Conservation (phyloP, 2,329 filamentous ascomycete species). For the Fusarium odoratissimum region DNA sequence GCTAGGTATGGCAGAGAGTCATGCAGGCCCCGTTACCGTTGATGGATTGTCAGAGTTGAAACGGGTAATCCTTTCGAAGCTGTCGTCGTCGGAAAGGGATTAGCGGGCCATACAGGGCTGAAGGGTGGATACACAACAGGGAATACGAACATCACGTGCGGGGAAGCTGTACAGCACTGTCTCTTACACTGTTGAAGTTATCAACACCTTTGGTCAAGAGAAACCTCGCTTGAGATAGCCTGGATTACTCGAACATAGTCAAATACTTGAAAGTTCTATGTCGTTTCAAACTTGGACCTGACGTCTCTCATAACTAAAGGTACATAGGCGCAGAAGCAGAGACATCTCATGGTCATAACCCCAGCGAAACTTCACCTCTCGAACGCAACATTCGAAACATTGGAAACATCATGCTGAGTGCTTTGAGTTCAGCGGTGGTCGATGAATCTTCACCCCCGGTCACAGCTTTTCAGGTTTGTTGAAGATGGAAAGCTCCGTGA, state of each 20-base stretch:
- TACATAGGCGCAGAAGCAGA: background rate
- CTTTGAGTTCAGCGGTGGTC: background rate
- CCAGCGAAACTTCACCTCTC: no score
- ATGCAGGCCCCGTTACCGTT: constrained; percentile 13
- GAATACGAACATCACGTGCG: constrained; percentile 26
- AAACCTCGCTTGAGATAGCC: background rate
- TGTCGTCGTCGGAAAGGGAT: constrained; percentile 27
- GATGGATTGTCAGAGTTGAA: constrained; percentile 33
- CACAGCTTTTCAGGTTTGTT: background rate
- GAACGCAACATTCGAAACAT: background rate
- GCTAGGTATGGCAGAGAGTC: background rate
- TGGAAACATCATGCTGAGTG: background rate
- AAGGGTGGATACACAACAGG: constrained; percentile 1
- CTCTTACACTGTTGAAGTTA: background rate
- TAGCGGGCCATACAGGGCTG: constrained; percentile 38
- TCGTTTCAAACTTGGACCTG: background rate
- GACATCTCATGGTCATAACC: background rate
- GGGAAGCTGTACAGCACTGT: background rate
- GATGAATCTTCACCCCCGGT: background rate
- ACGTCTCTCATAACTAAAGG: background rate
- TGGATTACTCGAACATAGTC: background rate
- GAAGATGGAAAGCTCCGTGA: background rate
- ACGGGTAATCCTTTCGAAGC: constrained; percentile 46
- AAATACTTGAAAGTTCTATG: background rate
- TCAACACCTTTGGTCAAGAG: background rate